Base-by-base conservation (phyloP, 2,329 filamentous ascomycete genomes). In the Fusarium xyrophilum region DNA sequence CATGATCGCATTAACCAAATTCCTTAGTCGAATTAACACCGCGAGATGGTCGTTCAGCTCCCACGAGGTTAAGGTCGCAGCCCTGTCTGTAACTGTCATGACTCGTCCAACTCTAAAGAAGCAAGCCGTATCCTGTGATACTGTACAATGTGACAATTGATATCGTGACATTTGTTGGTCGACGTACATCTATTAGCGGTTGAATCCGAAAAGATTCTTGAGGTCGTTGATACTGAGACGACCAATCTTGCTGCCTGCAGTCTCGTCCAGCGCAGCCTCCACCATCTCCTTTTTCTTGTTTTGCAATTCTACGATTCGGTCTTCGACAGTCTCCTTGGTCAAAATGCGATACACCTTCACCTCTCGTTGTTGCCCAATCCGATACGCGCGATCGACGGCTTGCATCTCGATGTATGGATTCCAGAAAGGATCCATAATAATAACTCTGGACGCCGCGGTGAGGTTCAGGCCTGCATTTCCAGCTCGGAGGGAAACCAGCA, bases 321-420 rank as follows among this genome's bases (percentile, higher is more conserved):
- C 93, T 77, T 97, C 94, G 2, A 97, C 91, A 0, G 94, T 97
- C 9, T 87, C 85, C 71, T 88, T 78, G 11, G 95, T 88, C 6
- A 97, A 81, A 27, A 97, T 86, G 7, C 93, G 89, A 76, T 97
- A 93, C 2, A 97, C 90, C 57, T 88, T 85, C 7, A 97, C 94
- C 11, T 88, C 82, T 7, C 85, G 84, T 69, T 84, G 81, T 79
- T 97, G 94, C 1, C 93, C 93, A 70, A 97, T 94, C 13, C 94
- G 91, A 78, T 97, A 91, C 5, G 93, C 92, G 25, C 94, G 91
- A 76, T 97, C 94, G 52, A 97, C 90, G 7, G 94, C 94, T 79
- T 97, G 94, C 79, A 93, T 93, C 79, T 97, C 94, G 50, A 96
- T 91, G 75, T 91, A 97, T 0, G 93, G 94, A 68, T 97, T 97